phyloP scores from a whole-genome alignment of 371 early-diverging fungal genomes.

The Parasitella parasitica region DNA sequence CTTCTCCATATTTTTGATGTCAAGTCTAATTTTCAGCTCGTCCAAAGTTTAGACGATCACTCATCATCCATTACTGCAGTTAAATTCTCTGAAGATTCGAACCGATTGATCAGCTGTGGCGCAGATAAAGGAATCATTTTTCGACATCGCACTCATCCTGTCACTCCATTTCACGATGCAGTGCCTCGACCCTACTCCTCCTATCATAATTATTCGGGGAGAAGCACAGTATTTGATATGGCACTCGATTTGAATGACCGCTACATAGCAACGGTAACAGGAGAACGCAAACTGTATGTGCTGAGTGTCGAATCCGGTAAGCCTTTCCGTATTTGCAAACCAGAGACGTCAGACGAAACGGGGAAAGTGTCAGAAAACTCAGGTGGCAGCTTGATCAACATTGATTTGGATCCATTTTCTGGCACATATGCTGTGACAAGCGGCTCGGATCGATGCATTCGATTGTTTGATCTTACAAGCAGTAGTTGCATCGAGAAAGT shows the following conservation, averaged over 20 bases:
- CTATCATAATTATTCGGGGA: slow-evolving; percentile 72
- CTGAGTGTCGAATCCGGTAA: slow-evolving; percentile 71
- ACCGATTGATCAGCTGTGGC: slow-evolving; percentile 73
- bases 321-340: slow-evolving; percentile 58
- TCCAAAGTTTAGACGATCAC: slow-evolving; percentile 86
- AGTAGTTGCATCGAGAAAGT: slow-evolving; percentile 65
- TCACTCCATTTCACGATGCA: slow-evolving; percentile 6
- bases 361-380: slow-evolving; percentile 55
- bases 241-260: slow-evolving; percentile 61
- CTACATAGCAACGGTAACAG: slow-evolving; percentile 63
- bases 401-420: slow-evolving; percentile 70
- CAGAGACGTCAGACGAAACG: slow-evolving; percentile 58
- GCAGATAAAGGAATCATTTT: slow-evolving; percentile 88
- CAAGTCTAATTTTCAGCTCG: slow-evolving; percentile 51
- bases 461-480: slow-evolving; percentile 71
- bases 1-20: slow-evolving; percentile 81
- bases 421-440: slow-evolving; percentile 73
- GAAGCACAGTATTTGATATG: slow-evolving; percentile 78
- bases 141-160: slow-evolving; percentile 41
- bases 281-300: slow-evolving; percentile 68
- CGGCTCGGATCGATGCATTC: slow-evolving; percentile 74
- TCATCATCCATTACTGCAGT: slow-evolving; percentile 83
- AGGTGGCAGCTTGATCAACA: slow-evolving; percentile 60
- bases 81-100: slow-evolving; percentile 65
- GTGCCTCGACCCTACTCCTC: slow-evolving; percentile 41